Base-by-base conservation (phyloP, 768 basidiomycete genomes). In the Ephemerocybe angulata region DNA sequence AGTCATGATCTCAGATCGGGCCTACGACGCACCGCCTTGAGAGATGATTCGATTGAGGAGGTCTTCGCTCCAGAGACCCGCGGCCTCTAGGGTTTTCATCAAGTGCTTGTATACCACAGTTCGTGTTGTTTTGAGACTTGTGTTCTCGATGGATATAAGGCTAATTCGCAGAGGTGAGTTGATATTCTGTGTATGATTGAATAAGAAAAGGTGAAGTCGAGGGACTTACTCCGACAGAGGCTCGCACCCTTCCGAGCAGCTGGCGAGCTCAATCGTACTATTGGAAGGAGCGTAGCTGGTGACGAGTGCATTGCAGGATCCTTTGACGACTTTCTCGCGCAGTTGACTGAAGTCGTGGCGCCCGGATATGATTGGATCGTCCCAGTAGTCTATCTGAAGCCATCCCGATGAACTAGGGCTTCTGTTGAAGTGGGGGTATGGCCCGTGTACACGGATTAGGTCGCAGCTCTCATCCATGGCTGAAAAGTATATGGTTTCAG, bases 401-500 rank as follows among this genome's bases (percentile, higher is more conserved):
- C 21, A 19, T 17, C 38, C n/a, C 38, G 15, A 17, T 8, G 29
- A 27, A 2, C 19, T 11, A 88, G 65, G 77, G 89, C 72, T 91
- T 87, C 31, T 90, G 76, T 63, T 81, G 75, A 44, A 88, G 88
- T 54, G 77, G 69, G 48, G 78, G 78, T 4, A 86, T 85, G 25
- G 88, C 87, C 35, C 84, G 85, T n/a, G 88, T 88, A 53, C 76
- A 74, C 71, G 80, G 88, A 5, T 50, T 3, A 50, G 85, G 80
- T 70, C 84, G 61, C 76, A 80, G 54, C 86, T 87, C 5, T 86
- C 80, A 69, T 90, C 88, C 25, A 87, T 76, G 3, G 85, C 84
- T 37, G 81, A 88, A 62, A 91, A 87, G 67, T 91, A 92, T 68
- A 92, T 90, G 13, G 90, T 91, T 74, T 92, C 89, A 69, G 89